Base-by-base conservation (phyloP, 179 eudicot species). In the Spinacia oleracea region DNA sequence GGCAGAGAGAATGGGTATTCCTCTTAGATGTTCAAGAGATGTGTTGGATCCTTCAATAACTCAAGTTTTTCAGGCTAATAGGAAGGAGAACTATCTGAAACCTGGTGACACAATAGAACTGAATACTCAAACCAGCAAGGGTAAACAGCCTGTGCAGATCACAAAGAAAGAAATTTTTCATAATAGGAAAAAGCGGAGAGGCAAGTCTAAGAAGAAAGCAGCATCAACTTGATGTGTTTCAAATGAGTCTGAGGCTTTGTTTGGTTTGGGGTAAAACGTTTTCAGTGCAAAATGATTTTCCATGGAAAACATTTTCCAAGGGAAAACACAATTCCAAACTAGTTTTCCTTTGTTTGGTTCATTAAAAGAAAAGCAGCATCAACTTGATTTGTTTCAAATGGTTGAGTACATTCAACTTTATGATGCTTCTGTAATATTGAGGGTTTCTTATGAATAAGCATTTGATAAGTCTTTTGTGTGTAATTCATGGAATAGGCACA, bases 41-140 rank as follows among this genome's bases (percentile, higher is more conserved):
- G 87, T 87, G 81, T 84, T 90, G 76, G 90, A 89, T 77, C 88
- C 91, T 11, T 80, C 89, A 45, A 32, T 80, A 50, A 87, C 88
- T 20, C 71, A 87, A 79, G 90, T 90, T 34, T 90, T 86, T 78
- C 84, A 77, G 82, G 87, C 84, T 34, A 65, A 45, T 32, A 79
- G 82, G 74, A 80, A 70, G 74, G 87, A 77, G 68, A 81, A 82
- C 60, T 80, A 78, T 29, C 68, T 32, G 60, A 70, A 72, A 58
- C 60, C 40, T 18, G 38, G 32, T 53, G 74, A 29, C 63, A 58
- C 70, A 69, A 12, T 1, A 14, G 8, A 66, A 67, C 12, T 35
- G 38, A 40, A 35, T 80, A 40, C 56, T 80, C 65, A 5, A 46
- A 42, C 27, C 32, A 69, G 4, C 20, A 45, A 70, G 73, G 56